Percentiles rank a stretch among this genome's conserved stretches.
These are phyloP conservation scores for Asterochloris erici DNA, from an alignment of 139 green algal genomes.

Conservation along the genomic window DNA sequence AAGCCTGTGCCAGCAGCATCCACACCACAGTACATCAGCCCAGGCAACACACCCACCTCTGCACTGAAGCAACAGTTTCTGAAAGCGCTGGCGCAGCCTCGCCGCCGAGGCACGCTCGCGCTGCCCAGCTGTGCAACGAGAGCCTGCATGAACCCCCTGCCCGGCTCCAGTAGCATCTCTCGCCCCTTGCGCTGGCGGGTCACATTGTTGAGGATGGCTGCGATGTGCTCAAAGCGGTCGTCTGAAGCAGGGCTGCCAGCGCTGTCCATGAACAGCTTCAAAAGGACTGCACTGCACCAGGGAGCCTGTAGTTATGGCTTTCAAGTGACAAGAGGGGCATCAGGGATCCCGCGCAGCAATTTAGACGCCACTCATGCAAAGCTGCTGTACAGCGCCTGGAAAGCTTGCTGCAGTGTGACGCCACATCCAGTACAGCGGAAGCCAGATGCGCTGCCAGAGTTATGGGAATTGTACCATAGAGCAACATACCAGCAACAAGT, in stretches of 20 bases:
- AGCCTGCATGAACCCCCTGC: conserved; percentile 53
- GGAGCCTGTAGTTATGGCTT: not conserved
- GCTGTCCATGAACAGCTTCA: conserved; percentile 53
- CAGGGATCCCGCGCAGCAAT: no score
- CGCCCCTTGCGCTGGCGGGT: conserved; percentile 50
- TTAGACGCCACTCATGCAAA: no score
- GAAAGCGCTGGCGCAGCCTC: conserved; percentile 45
- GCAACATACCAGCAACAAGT: no score
- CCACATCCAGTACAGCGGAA: no score
- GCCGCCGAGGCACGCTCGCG: conserved; percentile 36
- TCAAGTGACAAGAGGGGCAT: not conserved
- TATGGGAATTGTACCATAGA: no score
- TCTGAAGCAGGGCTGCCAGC: conserved; percentile 21
- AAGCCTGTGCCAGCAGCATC: no score
- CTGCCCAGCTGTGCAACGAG: conserved; percentile 47
- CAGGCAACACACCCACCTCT: conserved; percentile 23
- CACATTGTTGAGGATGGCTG: conserved; percentile 67
- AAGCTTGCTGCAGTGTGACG: no score
- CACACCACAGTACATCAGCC: no score
- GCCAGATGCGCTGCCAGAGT: no score
- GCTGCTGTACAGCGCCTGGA: no score
- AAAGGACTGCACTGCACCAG: conserved; percentile 47
- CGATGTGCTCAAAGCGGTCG: conserved; percentile 61
- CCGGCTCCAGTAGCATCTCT: conserved; percentile 66
- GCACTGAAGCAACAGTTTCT: conserved; percentile 57